Base-by-base conservation (phyloP, 441 rosid species). In the Pelargonium australe region DNA sequence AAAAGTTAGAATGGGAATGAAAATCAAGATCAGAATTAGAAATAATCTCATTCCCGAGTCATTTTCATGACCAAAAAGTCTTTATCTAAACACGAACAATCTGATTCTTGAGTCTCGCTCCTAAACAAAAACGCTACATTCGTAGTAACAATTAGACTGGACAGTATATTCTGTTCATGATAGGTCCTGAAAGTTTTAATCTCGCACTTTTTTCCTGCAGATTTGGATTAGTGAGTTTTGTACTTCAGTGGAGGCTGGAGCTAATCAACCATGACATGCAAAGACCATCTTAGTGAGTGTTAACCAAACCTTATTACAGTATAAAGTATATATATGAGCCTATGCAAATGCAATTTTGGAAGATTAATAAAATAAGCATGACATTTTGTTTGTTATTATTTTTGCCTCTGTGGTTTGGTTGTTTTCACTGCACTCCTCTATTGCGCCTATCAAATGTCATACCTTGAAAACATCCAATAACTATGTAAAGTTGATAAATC, bases 241-340 rank as follows among this genome's bases (percentile, higher is more conserved):
- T 34, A 51, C 20, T 53, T 53, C 60, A 14, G 0, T 53, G 60
- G 60, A 53, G 19, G 58, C 58, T 51, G 20, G 19, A 13, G 58
- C 17, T 5, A 51, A 12, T 51, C 58, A 11, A 51, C 17, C 58
- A 51, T 6, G 20, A 53, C 16, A 14, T 53, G 60, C 60, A n/a
- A 53, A 53, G 60, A n/a, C 60, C 19, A 53, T 14, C 60, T 53
- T n/a, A n/a, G 60, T 53, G 60, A 53, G 60, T 53, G 19, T 53
- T 14, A 5, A 4, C 14, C 0, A n/a, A 53, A 53, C 60, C 60
- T 16, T 53, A 16, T 53, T 14, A 14, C 8, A 53, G 60, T 11
- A 49, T 8, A 37, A 37, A 37, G 41, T 37, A 37, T 37, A 37
- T 37, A 37, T 37, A 37, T 37, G 41, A 49, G 14, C 14, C n/a